A percentile compares a stretch with the other conserved stretches of the same genome.
phyloP scores from a whole-genome alignment of 1,284 basidiomycete genomes.

The Fomes fomentarius region DNA sequence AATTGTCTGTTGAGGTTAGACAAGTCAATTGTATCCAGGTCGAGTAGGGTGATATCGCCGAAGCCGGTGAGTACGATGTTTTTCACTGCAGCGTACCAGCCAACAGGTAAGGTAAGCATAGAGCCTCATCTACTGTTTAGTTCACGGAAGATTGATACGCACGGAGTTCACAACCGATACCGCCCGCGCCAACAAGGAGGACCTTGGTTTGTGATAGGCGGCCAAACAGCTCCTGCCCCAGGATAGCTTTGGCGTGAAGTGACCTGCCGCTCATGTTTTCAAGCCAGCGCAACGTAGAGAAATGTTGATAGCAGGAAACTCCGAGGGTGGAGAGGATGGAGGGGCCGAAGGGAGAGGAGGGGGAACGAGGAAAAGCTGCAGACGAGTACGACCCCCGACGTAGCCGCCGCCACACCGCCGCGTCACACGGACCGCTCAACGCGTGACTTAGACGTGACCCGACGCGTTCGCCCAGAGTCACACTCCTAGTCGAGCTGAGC shows the following conservation, averaged over 20 bases:
- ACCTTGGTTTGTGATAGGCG: constrained; percentile 71
- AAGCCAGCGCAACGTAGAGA: neutral
- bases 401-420: constrained; percentile 9
- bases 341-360: neutral
- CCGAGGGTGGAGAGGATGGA: neutral
- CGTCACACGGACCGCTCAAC: constrained; percentile 10
- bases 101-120: too few relatives aligned
- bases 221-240: constrained; percentile 70
- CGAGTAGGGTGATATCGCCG: constrained; percentile 89
- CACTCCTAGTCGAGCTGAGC: neutral
- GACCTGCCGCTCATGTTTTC: constrained; percentile 21
- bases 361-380: neutral
- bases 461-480: constrained; percentile 9
- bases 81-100: constrained; percentile 71
- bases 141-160: constrained; percentile 38
- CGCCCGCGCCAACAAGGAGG: constrained; percentile 94
- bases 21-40: constrained; percentile 98
- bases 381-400: neutral
- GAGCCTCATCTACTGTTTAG: too few relatives aligned
- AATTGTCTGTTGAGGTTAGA: constrained; percentile 99
- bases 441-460: constrained; percentile 11
- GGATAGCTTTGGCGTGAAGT: constrained; percentile 66
- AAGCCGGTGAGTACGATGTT: constrained; percentile 95
- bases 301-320: too few relatives aligned
- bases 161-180: constrained; percentile 97